Percentiles rank a stretch among this genome's conserved stretches.
These are phyloP conservation scores for Fagus sylvatica DNA, from an alignment of 306 rosid species.

Conservation along the genomic window DNA sequence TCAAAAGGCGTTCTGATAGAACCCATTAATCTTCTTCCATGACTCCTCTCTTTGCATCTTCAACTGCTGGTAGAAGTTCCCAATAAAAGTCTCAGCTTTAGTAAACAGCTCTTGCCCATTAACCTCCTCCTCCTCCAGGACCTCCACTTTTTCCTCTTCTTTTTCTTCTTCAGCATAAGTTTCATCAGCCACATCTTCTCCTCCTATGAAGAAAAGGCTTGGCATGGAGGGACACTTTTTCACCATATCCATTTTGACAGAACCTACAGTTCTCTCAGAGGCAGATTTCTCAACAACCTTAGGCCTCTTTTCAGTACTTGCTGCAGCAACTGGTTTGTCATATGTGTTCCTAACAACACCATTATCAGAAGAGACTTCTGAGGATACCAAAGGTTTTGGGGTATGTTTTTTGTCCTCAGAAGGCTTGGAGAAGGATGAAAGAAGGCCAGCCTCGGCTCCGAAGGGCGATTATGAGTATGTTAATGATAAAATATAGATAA, in stretches of 20 bases:
- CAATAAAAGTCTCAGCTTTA: constrained; percentile 80
- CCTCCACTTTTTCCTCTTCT: too few species aligned
- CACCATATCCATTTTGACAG: constrained; percentile 31
- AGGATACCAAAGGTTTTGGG: constrained; percentile 24
- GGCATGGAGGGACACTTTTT: constrained; percentile 60
- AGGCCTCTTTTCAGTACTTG: constrained; percentile 25
- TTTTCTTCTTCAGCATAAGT: constrained; percentile 25
- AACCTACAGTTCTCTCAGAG: constrained; percentile 35
- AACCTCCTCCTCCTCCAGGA: constrained; percentile 23
- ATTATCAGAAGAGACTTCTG: constrained; percentile 25
- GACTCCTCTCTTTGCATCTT: constrained; percentile 83
- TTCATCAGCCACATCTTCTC: constrained; percentile 32
- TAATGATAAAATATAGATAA: constrained; percentile 62
- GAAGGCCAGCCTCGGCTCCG: constrained; percentile 79
- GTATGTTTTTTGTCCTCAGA: constrained; percentile 38
- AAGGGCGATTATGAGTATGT: constrained; percentile 67
- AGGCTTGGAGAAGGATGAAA: constrained; percentile 49
- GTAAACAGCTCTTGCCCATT: constrained; percentile 64
- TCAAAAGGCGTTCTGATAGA: constrained; percentile 42
- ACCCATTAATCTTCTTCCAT: constrained; percentile 51
- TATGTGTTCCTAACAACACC: background rate
- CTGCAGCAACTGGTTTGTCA: constrained; percentile 3
- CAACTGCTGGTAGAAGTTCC: constrained; percentile 75
- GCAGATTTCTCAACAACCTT: constrained; percentile 32
- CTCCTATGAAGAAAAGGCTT: constrained; percentile 60